Conservation (phyloP, 176 grass and related monocot species). For the Dactylis glomerata region DNA sequence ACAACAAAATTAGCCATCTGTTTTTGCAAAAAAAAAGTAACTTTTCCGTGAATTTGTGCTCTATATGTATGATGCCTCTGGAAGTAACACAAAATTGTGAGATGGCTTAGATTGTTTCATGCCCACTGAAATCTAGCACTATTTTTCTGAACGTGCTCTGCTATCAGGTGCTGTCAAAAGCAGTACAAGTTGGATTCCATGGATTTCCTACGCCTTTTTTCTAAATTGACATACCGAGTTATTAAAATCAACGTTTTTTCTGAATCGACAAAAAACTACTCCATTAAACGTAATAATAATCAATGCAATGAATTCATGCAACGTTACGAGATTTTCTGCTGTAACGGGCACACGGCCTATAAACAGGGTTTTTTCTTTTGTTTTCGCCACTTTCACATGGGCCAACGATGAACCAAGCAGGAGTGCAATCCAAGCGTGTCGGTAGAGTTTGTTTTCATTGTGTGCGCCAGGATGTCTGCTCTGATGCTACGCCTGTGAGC, state of each 20-base stretch:
- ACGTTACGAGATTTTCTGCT: conserved; percentile 12
- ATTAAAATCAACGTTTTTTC: neutral
- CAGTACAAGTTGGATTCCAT: neutral
- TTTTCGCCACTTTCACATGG: neutral
- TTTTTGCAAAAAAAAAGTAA: neutral
- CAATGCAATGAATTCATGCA: conserved; percentile 22
- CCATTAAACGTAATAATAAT: neutral
- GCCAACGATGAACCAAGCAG: neutral
- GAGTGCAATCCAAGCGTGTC: neutral
- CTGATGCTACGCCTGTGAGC: neutral
- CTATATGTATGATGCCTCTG: neutral
- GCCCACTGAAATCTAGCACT: neutral
- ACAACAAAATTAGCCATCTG: neutral
- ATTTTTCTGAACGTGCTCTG: neutral
- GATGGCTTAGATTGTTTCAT: neutral
- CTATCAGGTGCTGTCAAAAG: neutral
- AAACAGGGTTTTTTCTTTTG: neutral
- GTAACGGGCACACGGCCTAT: neutral
- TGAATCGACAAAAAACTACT: neutral
- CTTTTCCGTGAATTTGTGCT: neutral
- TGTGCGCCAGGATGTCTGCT: neutral
- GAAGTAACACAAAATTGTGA: neutral
- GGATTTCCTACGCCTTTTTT: neutral
- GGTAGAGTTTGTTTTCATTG: neutral
- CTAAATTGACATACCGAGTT: neutral